Evolutionary conservation across 2,329 filamentous ascomycete genomes (phyloP), one percentile per base, ranked within the genome.

Genomic region (Trichoderma koningiopsis): DNA sequence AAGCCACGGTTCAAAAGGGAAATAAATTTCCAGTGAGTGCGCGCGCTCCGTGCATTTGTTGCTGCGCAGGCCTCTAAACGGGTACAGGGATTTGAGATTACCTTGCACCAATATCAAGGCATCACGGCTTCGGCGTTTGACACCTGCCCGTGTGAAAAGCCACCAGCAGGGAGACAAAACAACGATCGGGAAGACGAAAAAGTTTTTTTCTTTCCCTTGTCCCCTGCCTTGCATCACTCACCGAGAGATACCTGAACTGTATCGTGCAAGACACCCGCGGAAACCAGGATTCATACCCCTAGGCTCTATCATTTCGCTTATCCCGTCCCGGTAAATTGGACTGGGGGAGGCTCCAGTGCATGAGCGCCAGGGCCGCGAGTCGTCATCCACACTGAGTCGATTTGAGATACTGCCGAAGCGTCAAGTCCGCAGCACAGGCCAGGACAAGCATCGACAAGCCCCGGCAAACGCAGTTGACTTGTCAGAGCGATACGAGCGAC

Each of bases 291-390:
- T 72, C 71, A 68, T 68, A 72, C 72, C 65, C 73, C 72, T 61
- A 70, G 68, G 74, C 71, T 72, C 72, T 73, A 70, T 79, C 78
- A 79, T 79, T 75, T 79, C 78, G 78, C 78, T 79, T 75, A 74
- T 72, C 72, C 71, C 70, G 75, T 75, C 73, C 75, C 70, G 75
- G 74, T 76, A 79, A 79, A 78, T 77, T 78, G 74, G 72, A 76
- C 75, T 73, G 73, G 52, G 67, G 57, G 57, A 29, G 55, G 33
- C 57, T 68, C 62, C 35, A 63, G 31, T 43, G 62, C 68, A 67
- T 70, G 69, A 59, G 56, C 68, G 68, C 57, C 40, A 64, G 57
- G 66, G 58, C 64, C 68, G 47, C 58, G 71, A 68, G 69, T 68
- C 68, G 68, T 55, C 68, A 59, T 60, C 61, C 31, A 22, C 56